Evolutionary conservation across 202 grass and related monocot genomes (phyloP).

Genomic region (Carex arenaria): DNA sequence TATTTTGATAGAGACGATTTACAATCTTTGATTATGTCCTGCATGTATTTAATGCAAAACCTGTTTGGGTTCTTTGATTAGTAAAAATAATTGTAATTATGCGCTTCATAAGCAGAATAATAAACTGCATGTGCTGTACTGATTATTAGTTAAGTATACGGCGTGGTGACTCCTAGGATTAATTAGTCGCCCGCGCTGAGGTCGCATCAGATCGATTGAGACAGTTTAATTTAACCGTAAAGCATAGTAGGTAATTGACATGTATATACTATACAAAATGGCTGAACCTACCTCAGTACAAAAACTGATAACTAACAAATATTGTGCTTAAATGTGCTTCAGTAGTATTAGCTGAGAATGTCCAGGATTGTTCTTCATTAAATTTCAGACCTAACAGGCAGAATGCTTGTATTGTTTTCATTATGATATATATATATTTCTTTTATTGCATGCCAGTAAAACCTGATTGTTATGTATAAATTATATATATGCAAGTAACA

Average conservation of each 20-base stretch:
- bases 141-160: not conserved
- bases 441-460: not conserved
- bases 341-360: not conserved
- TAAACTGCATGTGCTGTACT: not conserved
- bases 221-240: not conserved
- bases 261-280: not conserved
- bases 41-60: not conserved
- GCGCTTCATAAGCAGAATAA: not conserved
- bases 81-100: not conserved
- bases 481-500: not conserved
- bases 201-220: not conserved
- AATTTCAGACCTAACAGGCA: not conserved
- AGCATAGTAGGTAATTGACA: not conserved
- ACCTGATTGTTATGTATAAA: not conserved
- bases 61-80: not conserved
- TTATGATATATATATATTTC: not conserved
- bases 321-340: not conserved
- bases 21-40: not conserved
- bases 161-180: not conserved
- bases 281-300: not conserved
- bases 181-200: not conserved
- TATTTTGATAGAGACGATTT: not conserved
- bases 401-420: not conserved
- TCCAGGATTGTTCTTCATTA: not conserved
- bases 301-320: not conserved